A percentile compares a stretch with the other conserved stretches of the same genome.
Evolutionary conservation across 306 rosid genomes (phyloP).

Genomic region (Quercus bicolor): DNA sequence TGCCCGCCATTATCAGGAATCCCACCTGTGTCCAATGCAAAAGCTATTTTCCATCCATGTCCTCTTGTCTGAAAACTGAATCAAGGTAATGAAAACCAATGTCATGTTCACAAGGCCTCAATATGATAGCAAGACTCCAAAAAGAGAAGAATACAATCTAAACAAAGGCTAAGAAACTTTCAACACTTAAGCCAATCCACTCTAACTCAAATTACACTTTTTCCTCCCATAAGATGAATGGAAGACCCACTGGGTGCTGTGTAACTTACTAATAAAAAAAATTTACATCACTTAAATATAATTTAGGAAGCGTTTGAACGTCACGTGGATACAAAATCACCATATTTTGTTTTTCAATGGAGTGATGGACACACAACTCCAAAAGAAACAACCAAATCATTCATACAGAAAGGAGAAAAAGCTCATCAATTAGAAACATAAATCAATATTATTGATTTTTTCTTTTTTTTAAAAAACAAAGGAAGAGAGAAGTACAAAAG

Average conservation of each 20-base stretch:
- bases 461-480: background rate
- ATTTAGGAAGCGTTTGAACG: background rate
- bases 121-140: background rate
- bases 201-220: too few species aligned
- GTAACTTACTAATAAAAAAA: background rate
- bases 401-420: background rate
- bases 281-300: background rate
- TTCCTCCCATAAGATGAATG: too few species aligned
- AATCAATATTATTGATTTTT: too few species aligned
- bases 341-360: background rate
- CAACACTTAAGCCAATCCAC: background rate
- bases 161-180: background rate
- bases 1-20: conserved; percentile 60
- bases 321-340: background rate
- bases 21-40: conserved; percentile 85
- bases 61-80: conserved; percentile 59
- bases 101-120: conserved; percentile 12
- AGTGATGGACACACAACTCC: background rate
- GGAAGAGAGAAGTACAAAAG: background rate
- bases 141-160: background rate
- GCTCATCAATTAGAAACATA: too few species aligned
- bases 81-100: conserved; percentile 23
- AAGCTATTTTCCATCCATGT: conserved; percentile 52
- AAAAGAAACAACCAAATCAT: background rate
- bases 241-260: too few species aligned